These are phyloP conservation scores for Rhizophagus prolifer DNA, from an alignment of 192 early-diverging fungal genomes.

Conservation along the genomic window DNA sequence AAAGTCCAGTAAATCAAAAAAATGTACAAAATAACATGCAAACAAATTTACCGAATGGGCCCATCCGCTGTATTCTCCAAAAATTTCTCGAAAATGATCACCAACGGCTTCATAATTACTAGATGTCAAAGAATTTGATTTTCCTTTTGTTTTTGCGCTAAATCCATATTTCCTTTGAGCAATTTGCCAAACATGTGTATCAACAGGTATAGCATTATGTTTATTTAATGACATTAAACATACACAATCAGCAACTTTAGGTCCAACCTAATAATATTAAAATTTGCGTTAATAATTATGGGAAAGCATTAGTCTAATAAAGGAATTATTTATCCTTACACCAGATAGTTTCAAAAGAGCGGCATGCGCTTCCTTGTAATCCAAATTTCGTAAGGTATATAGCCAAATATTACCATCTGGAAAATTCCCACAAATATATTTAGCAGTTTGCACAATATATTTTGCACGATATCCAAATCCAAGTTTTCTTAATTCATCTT, in stretches of 20 bases:
- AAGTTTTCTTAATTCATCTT: slow-evolving; percentile 62
- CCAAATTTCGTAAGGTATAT: slow-evolving; percentile 49
- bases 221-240: slow-evolving; percentile 92
- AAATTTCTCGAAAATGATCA: slow-evolving; percentile 69
- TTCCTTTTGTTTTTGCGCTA: slow-evolving; percentile 37
- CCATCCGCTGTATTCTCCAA: slow-evolving; percentile 83
- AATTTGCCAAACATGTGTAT: slow-evolving; percentile 97
- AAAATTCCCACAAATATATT: slow-evolving; percentile 40
- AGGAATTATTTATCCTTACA: slow-evolving; percentile 33
- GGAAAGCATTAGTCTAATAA: background rate
- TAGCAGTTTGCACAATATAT: slow-evolving; percentile 79
- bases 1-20: background rate
- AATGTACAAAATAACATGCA: background rate
- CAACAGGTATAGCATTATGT: slow-evolving; percentile 75
- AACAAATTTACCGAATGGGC: slow-evolving; percentile 59
- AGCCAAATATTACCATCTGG: slow-evolving; percentile 62
- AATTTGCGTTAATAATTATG: background rate
- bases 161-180: slow-evolving; percentile 78
- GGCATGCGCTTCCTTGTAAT: slow-evolving; percentile 58
- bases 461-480: slow-evolving; percentile 97
- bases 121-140: slow-evolving; percentile 62
- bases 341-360: slow-evolving; percentile 73
- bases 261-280: slow-evolving; percentile 58
- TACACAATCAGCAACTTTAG: slow-evolving; percentile 98
- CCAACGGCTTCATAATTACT: slow-evolving; percentile 70